Evolutionary conservation across 2,329 filamentous ascomycete species (phyloP).

Genomic region (Xylariaceae sp.): DNA sequence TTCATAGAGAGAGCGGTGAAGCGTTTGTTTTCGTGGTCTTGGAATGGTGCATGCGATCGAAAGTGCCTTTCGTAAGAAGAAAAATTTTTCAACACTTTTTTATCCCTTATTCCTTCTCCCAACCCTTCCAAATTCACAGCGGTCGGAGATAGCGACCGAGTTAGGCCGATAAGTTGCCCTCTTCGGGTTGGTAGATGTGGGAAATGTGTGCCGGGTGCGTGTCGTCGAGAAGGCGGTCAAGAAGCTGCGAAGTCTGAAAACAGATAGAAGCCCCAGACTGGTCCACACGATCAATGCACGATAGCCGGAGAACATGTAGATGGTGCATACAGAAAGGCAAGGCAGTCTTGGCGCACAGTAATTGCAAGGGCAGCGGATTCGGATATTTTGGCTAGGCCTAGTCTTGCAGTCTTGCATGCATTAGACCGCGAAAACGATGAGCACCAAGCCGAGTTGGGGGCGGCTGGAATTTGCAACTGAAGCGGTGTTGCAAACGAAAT

Average conservation of each 20-base stretch:
- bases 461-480: slow-evolving; percentile 2
- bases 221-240: slow-evolving; percentile 43
- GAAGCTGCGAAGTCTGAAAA: slow-evolving; percentile 27
- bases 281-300: slow-evolving; percentile 31
- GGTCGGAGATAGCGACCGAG: slow-evolving; percentile 14
- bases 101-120: background rate
- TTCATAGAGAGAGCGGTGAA: slow-evolving; percentile 21
- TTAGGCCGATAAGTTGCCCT: slow-evolving; percentile 10
- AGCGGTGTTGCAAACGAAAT: slow-evolving; percentile 1
- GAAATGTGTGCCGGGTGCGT: slow-evolving; percentile 29
- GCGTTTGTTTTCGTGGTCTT: slow-evolving; percentile 1
- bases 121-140: slow-evolving; percentile 9
- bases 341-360: slow-evolving; percentile 19
- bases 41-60: background rate
- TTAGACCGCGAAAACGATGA: slow-evolving; percentile 11
- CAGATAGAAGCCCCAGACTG: slow-evolving; percentile 19
- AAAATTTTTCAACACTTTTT: slow-evolving; percentile 2
- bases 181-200: slow-evolving; percentile 26
- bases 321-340: background rate
- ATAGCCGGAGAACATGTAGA: slow-evolving; percentile 20
- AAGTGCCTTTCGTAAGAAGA: slow-evolving; percentile 1
- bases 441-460: slow-evolving; percentile 20
- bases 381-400: slow-evolving; percentile 16
- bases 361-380: slow-evolving; percentile 13
- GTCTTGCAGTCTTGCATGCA: slow-evolving; percentile 24